Conservation (phyloP, 148 eudicot species). For the Arctostaphylos glauca region DNA sequence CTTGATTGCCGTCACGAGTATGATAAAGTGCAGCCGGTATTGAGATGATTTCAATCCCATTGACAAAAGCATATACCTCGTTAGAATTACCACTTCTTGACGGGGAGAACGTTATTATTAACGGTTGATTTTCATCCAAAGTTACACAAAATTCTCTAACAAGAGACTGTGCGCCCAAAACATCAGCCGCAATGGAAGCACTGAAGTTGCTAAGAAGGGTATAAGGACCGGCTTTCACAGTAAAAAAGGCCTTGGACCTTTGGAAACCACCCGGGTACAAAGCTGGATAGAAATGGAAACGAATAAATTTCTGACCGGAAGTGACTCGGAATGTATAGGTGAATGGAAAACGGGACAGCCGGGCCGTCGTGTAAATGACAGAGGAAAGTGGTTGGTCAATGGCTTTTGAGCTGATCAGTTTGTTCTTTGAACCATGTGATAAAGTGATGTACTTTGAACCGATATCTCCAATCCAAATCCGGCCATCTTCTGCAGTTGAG, state of each 20-base stretch:
- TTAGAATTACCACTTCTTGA: not conserved
- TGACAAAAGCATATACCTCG: conserved; percentile 34
- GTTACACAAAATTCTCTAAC: conserved; percentile 25
- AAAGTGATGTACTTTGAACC: not conserved
- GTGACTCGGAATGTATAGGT: conserved; percentile 17
- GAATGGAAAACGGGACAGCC: conserved; percentile 21
- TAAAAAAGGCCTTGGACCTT: conserved; percentile 19
- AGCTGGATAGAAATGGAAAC: conserved; percentile 27
- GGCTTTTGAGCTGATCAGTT: conserved; percentile 12
- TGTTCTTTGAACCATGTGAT: conserved; percentile 4
- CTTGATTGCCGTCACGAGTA: not conserved
- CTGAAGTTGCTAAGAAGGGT: conserved; percentile 45
- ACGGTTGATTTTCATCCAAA: conserved; percentile 13
- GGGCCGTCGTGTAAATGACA: conserved; percentile 18
- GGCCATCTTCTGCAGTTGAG: conserved; percentile 17
- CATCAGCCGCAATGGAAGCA: conserved; percentile 26
- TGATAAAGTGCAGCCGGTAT: conserved; percentile 36
- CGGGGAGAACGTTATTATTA: conserved; percentile 33
- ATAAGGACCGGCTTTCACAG: conserved; percentile 33
- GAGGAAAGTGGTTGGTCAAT: not conserved
- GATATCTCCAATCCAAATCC: conserved; percentile 25
- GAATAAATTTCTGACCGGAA: conserved; percentile 31
- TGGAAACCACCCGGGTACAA: conserved; percentile 21
- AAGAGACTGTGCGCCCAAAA: not conserved
- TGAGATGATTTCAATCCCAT: conserved; percentile 49